These are phyloP conservation scores for Glycine soja DNA, from an alignment of 306 rosid species.

Conservation along the genomic window DNA sequence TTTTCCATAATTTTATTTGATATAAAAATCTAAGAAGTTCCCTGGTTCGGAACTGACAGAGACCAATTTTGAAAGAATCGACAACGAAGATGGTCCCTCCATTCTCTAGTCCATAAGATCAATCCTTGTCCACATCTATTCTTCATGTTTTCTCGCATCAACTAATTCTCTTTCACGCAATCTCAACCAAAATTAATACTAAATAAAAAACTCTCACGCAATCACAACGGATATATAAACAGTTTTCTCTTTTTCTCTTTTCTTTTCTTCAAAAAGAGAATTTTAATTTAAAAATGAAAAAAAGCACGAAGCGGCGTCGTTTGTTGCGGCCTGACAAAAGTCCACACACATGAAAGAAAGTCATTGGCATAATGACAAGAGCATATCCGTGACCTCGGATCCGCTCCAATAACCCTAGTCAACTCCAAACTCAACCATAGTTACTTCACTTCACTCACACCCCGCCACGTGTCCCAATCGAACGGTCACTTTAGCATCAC, in stretches of 20 bases:
- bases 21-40: not conserved
- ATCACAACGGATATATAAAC: not conserved
- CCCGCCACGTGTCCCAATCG: conserved; percentile 60
- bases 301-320: conserved; percentile 55
- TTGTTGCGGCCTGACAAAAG: not conserved
- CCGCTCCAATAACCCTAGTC: conserved; percentile 58
- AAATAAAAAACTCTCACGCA: not conserved
- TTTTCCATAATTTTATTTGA: too few relatives aligned
- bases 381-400: conserved; percentile 56
- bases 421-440: conserved; percentile 55
- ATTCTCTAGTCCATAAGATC: not conserved
- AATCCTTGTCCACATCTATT: conserved; percentile 33
- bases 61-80: conserved; percentile 10
- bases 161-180: conserved; percentile 40
- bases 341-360: not conserved
- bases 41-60: not conserved
- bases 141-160: not conserved
- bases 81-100: conserved; percentile 6
- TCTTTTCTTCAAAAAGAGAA: too few relatives aligned
- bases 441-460: not conserved
- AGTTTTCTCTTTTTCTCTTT: not conserved
- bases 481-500: conserved; percentile 50
- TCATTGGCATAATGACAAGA: conserved; percentile 27
- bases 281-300: not conserved
- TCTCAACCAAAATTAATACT: not conserved